Evolutionary conservation across 208 protist genomes (phyloP).

Genomic region (Cochliopodium minus): DNA sequence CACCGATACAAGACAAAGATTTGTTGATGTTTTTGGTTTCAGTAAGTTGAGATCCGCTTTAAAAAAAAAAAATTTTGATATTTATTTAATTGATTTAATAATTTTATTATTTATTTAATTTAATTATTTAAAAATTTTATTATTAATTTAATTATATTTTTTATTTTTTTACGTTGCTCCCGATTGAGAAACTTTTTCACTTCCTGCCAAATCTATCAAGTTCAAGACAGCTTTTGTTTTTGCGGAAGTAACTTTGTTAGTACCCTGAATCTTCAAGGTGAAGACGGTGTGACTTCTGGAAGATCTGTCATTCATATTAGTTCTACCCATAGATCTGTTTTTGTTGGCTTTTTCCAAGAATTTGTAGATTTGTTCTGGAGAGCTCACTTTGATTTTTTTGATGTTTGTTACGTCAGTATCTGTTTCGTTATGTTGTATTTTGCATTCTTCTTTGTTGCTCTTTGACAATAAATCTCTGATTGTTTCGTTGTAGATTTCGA

Average conservation of each 20-base stretch:
- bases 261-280: conserved; percentile 15
- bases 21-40: conserved; percentile 73
- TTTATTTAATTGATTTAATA: neutral
- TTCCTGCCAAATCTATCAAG: conserved; percentile 69
- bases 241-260: conserved; percentile 11
- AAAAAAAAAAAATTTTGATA: neutral
- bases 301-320: conserved; percentile 7
- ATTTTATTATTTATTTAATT: neutral
- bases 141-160: neutral
- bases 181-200: conserved; percentile 63
- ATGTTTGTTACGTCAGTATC: neutral
- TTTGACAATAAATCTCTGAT: conserved; percentile 3
- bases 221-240: conserved; percentile 36
- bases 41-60: conserved; percentile 47
- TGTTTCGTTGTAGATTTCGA: conserved; percentile 20
- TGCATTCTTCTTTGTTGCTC: neutral
- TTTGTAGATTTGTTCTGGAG: neutral
- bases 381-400: neutral
- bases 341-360: neutral
- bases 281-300: conserved; percentile 26
- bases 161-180: conserved; percentile 36
- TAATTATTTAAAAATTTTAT: neutral
- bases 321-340: neutral
- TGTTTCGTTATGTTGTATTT: neutral
- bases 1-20: conserved; percentile 58